Conservation (phyloP, 495 filamentous ascomycete species). For the Acidiella bohemica region DNA sequence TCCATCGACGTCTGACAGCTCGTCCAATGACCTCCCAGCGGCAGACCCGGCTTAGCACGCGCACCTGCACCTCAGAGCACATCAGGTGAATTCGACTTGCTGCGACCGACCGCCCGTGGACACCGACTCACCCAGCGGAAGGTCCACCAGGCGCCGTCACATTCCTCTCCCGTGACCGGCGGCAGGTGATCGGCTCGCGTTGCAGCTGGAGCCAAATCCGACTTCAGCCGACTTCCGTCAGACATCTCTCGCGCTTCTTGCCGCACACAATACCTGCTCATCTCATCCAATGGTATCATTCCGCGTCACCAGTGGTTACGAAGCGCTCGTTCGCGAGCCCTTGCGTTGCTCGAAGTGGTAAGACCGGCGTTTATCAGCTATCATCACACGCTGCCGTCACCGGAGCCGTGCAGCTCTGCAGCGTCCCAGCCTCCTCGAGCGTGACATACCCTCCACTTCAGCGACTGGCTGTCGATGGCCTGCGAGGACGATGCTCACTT, state of each 20-base stretch:
- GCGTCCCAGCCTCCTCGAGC: too few species aligned
- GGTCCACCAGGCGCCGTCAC: conserved; percentile 10
- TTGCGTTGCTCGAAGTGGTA: too few species aligned
- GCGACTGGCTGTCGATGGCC: too few species aligned
- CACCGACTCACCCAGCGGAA: background rate
- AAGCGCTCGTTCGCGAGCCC: too few species aligned
- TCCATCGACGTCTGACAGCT: background rate
- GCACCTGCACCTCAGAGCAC: conserved; percentile 7
- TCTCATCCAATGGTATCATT: background rate
- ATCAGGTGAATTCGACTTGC: conserved; percentile 6
- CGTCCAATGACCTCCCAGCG: conserved; percentile 5
- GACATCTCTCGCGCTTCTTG: too few species aligned
- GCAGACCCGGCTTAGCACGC: background rate
- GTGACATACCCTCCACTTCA: too few species aligned
- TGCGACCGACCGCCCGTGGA: background rate
- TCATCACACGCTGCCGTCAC: too few species aligned
- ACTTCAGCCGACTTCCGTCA: conserved; percentile 6
- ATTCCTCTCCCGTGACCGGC: conserved; percentile 8
- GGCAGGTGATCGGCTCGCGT: conserved; percentile 3
- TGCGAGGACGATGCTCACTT: too few species aligned
- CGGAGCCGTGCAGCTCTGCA: too few species aligned
- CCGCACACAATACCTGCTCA: too few species aligned
- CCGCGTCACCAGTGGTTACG: too few species aligned
- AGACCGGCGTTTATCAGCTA: too few species aligned
- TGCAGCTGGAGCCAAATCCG: conserved; percentile 8